Conservation (phyloP, 2,329 filamentous ascomycete genomes). For the Paecilomyces variotii region DNA sequence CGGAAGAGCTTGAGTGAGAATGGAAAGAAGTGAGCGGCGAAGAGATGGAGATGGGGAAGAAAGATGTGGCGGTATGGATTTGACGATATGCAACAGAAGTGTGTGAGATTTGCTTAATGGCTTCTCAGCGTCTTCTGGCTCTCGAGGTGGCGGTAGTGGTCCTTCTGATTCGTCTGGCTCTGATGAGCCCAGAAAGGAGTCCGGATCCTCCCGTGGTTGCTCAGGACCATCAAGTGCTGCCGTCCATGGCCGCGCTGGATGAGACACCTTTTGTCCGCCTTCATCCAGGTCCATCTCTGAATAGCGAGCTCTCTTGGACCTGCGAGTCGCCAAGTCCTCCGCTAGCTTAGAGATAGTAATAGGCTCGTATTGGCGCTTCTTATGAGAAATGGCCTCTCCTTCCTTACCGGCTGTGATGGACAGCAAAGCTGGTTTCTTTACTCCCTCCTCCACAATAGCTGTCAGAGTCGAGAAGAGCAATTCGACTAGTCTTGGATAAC, state of each 20-base stretch:
- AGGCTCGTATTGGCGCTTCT: constrained; percentile 21
- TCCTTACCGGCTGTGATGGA: constrained; percentile 31
- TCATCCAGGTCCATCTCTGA: constrained; percentile 16
- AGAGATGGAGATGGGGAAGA: constrained; percentile 75
- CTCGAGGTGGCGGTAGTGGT: constrained; percentile 29
- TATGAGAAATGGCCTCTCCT: constrained; percentile 15
- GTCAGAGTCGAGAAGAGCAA: constrained; percentile 73
- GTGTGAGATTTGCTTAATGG: constrained; percentile 67
- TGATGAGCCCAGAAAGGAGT: constrained; percentile 26
- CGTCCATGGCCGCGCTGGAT: constrained; percentile 27
- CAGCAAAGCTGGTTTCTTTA: constrained; percentile 46
- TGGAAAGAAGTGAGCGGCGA: constrained; percentile 66
- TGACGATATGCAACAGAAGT: constrained; percentile 73
- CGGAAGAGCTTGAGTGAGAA: constrained; percentile 65
- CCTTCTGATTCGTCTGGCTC: constrained; percentile 27
- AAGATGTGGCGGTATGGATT: constrained; percentile 81
- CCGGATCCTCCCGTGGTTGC: constrained; percentile 16
- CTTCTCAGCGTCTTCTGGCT: constrained; percentile 49
- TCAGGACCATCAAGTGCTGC: constrained; percentile 15
- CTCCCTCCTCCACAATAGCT: constrained; percentile 75
- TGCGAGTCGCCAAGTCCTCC: constrained; percentile 25
- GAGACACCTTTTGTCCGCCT: constrained; percentile 14
- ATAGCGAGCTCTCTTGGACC: constrained; percentile 19
- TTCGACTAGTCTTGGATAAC: constrained; percentile 80
- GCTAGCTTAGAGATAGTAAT: constrained; percentile 26